Conservation (phyloP, 2,329 filamentous ascomycete genomes). For the Cryphonectria naterciae region DNA sequence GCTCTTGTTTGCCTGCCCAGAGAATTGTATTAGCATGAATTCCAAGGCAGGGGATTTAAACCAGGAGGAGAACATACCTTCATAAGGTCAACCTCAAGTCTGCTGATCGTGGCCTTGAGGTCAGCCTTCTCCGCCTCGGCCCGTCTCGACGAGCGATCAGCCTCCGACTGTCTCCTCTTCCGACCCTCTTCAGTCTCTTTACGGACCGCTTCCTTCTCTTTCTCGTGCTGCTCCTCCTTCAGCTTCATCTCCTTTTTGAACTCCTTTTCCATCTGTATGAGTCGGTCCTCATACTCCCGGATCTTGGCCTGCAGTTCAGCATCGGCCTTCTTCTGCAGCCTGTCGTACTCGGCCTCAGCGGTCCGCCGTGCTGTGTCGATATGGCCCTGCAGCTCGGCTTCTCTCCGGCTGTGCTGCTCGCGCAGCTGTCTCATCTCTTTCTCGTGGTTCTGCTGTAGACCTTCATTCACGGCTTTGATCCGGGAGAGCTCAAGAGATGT, state of each 20-base stretch:
- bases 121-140: constrained; percentile 67
- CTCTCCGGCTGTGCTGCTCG: constrained; percentile 47
- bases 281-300: constrained; percentile 21
- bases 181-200: constrained; percentile 50
- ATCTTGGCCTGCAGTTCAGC: constrained; percentile 17
- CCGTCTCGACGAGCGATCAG: constrained; percentile 52
- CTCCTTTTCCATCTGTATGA: constrained; percentile 30
- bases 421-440: constrained; percentile 60
- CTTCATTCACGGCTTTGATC: constrained; percentile 63
- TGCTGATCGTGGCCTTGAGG: constrained; percentile 62
- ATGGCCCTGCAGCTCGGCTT: constrained; percentile 42
- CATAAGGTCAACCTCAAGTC: constrained; percentile 64
- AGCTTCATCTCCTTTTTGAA: constrained; percentile 30
- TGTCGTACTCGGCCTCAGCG: constrained; percentile 39
- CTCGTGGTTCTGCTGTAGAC: constrained; percentile 71
- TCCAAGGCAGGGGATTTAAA: background rate
- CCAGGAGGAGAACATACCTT: constrained; percentile 48
- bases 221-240: constrained; percentile 44
- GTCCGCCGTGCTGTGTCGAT: constrained; percentile 24
- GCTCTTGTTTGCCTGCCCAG: constrained; percentile 59
- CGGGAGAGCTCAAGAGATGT: constrained; percentile 54
- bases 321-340: constrained; percentile 42
- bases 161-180: constrained; percentile 37
- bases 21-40: background rate
- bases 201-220: constrained; percentile 47